These are phyloP conservation scores for Colletotrichum sp. DNA, from an alignment of 2,329 filamentous ascomycete genomes.

Conservation along the genomic window DNA sequence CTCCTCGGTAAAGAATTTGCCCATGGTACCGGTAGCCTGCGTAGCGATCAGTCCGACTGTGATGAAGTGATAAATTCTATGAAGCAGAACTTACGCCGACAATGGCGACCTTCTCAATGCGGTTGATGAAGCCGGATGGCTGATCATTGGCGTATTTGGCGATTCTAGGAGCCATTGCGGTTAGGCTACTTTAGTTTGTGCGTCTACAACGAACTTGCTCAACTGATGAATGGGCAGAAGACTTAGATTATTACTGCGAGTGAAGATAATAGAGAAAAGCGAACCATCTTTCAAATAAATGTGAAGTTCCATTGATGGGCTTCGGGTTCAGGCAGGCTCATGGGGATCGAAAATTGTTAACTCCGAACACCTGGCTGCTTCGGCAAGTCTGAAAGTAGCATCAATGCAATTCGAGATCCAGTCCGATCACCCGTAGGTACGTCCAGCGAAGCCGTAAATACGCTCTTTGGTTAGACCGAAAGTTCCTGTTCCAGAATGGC, in stretches of 20 bases:
- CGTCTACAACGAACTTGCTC: neutral
- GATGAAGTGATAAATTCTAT: neutral
- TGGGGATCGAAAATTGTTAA: neutral
- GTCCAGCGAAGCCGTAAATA: neutral
- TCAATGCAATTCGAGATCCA: neutral
- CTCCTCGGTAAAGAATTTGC: slow-evolving; percentile 40
- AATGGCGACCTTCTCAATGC: slow-evolving; percentile 49
- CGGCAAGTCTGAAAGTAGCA: neutral
- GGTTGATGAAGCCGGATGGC: slow-evolving; percentile 42
- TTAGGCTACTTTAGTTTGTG: neutral
- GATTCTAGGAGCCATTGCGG: neutral
- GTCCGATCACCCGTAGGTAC: neutral
- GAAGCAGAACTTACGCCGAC: slow-evolving; percentile 44
- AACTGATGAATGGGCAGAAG: neutral
- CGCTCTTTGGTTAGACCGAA: neutral
- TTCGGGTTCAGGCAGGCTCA: neutral
- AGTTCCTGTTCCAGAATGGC: neutral
- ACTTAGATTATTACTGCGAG: neutral
- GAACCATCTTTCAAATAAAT: neutral
- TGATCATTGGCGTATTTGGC: slow-evolving; percentile 37
- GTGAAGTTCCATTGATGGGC: neutral
- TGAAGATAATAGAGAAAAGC: neutral
- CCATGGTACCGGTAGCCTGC: slow-evolving; percentile 46
- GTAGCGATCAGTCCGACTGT: neutral
- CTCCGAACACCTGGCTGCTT: neutral